Evolutionary conservation across 371 early-diverging fungal species (phyloP), one percentile per base, ranked within the genome.

Genomic region (Saksenaea vasiformis): DNA sequence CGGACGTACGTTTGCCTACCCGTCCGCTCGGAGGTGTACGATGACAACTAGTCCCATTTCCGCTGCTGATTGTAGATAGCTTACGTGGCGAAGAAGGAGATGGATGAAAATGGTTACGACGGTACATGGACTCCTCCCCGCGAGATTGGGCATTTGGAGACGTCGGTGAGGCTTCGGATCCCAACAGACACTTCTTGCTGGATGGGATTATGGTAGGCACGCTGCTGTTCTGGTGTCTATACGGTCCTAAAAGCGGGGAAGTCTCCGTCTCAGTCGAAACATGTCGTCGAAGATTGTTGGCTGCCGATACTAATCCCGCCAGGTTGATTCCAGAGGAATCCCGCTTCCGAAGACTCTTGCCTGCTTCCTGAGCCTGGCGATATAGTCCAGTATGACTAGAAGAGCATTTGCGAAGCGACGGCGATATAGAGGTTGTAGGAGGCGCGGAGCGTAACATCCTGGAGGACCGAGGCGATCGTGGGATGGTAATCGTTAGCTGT

Each of bases 381-480:
- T 47, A 19, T 8, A 47, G 51, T 5, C 26, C 51, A 47, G 22
- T 22, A 22, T 47, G 51, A 47, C 51, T 47, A 3, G 51, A 47
- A 10, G 51, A 14, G 22, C 51, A 47, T 47, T 47, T 47, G 11
- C 51, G 51, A 22, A 47, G 51, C 22, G 51, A 47, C 4, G 51
- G 51, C 11, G 51, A 47, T 47, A n/a, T 17, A 11, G 51, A 17
- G 4, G 51, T 47, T 26, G 51, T 47, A 47, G 51, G 19, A 5
- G 51, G 51, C 10, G 51, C 51, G 10, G 51, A 47, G 22, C 51
- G 51, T 22, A 47, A 22, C 51, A 47, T 47, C 51, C 51, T n/a
- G 51, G 51, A 47, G 22, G 51, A 47, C 51, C 51, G 51, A 17
- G 51, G 51, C 22, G 51, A 47, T 47, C 51, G 51, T 47, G 51